Evolutionary conservation across 2,329 filamentous ascomycete genomes (phyloP).

Genomic region (Penicillium sp.): DNA sequence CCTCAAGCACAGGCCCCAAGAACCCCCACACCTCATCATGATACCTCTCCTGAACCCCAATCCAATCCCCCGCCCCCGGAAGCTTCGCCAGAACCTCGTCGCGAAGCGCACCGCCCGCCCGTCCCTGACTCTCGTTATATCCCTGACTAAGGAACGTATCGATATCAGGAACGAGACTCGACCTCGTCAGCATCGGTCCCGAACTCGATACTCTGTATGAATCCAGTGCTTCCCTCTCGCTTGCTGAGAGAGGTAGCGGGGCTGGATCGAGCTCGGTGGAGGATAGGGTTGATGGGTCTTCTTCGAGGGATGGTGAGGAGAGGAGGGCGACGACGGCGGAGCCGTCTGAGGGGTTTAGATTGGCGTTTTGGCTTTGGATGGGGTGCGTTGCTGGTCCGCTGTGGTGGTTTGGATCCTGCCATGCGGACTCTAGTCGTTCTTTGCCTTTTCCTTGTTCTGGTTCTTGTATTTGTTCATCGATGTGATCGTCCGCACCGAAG

Average conservation of each 20-base stretch:
- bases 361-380: not conserved
- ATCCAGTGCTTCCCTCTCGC: conserved; percentile 34
- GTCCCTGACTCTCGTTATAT: conserved; percentile 20
- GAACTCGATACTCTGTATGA: conserved; percentile 17
- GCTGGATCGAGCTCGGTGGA: conserved; percentile 23
- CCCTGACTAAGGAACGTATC: conserved; percentile 28
- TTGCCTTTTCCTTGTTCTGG: conserved; percentile 21
- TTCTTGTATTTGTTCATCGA: not conserved
- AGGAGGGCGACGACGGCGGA: conserved; percentile 46
- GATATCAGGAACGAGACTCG: conserved; percentile 39
- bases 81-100: conserved; percentile 34
- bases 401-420: conserved; percentile 14
- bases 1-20: conserved; percentile 56
- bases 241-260: conserved; percentile 23
- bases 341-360: conserved; percentile 37
- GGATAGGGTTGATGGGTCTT: not conserved
- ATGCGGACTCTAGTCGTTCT: conserved; percentile 5
- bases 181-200: conserved; percentile 22
- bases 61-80: conserved; percentile 36
- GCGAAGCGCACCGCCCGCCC: conserved; percentile 24
- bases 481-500: too few relatives aligned
- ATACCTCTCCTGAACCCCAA: conserved; percentile 39
- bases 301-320: conserved; percentile 33
- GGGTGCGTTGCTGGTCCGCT: conserved; percentile 16
- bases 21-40: conserved; percentile 70